These are phyloP conservation scores for Aspergillus coremiiformis DNA, from an alignment of 495 filamentous ascomycete genomes.

Conservation along the genomic window DNA sequence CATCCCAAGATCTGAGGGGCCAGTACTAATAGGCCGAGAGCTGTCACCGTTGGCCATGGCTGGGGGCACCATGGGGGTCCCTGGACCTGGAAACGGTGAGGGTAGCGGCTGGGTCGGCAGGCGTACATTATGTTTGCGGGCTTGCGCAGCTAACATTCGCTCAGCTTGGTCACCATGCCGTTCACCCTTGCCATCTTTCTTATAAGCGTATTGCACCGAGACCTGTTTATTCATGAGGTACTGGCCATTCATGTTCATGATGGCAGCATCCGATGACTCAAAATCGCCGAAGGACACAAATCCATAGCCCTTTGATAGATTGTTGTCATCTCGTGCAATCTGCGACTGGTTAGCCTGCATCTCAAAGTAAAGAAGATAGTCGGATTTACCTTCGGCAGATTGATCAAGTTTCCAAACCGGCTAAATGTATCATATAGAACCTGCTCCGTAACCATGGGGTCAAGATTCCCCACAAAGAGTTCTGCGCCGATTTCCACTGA, in stretches of 20 bases:
- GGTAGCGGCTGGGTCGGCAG: constrained; percentile 56
- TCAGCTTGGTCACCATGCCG: constrained; percentile 93
- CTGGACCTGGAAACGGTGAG: constrained; percentile 39
- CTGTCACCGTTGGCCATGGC: constrained; percentile 51
- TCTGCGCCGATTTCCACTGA: constrained; percentile 93
- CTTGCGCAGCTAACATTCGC: constrained; percentile 83
- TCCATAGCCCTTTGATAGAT: constrained; percentile 90
- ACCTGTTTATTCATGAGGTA: constrained; percentile 96
- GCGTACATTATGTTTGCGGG: constrained; percentile 86
- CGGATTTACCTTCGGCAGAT: constrained; percentile 62
- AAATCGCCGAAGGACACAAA: constrained; percentile 94
- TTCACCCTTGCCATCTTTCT: constrained; percentile 98
- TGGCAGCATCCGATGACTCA: constrained; percentile 88
- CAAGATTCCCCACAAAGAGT: constrained; percentile 93
- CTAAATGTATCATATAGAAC: constrained; percentile 95
- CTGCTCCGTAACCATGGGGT: constrained; percentile 92
- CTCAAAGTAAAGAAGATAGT: background rate
- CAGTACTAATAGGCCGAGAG: constrained; percentile 35
- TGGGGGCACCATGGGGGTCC: constrained; percentile 36
- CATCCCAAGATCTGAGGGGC: constrained; percentile 27
- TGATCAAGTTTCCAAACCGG: constrained; percentile 80
- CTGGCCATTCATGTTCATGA: constrained; percentile 90
- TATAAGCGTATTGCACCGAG: constrained; percentile 96
- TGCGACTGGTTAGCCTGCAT: constrained; percentile 15
- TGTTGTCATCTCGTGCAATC: constrained; percentile 87